These are phyloP conservation scores for Apiosordaria backusii DNA, from an alignment of 495 filamentous ascomycete species.

Conservation along the genomic window DNA sequence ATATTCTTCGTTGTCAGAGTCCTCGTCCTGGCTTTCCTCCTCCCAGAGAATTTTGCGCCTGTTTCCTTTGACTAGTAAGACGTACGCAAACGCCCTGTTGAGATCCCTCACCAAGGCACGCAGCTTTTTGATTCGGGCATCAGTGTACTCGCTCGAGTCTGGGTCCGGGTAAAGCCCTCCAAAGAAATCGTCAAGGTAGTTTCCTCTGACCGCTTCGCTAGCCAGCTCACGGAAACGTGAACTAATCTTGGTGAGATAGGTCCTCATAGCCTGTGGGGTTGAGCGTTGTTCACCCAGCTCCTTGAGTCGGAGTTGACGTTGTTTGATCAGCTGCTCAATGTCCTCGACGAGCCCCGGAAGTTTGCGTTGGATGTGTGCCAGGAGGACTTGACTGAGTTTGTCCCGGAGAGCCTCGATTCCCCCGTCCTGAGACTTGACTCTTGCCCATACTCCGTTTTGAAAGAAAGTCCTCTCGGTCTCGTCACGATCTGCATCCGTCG, in stretches of 20 bases:
- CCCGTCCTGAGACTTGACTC: conserved; percentile 22
- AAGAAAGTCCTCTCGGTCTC: conserved; percentile 42
- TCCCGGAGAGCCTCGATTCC: conserved; percentile 32
- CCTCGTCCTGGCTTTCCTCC: neutral
- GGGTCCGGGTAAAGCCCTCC: conserved; percentile 9
- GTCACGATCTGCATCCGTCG: conserved; percentile 33
- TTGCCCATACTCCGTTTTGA: conserved; percentile 36
- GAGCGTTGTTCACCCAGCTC: conserved; percentile 28
- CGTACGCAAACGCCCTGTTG: conserved; percentile 22
- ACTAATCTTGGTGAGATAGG: conserved; percentile 28
- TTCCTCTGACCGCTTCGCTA: conserved; percentile 29
- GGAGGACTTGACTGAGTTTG: conserved; percentile 33
- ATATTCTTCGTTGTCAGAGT: conserved; percentile 1
- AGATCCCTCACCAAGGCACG: conserved; percentile 25
- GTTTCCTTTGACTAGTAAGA: conserved; percentile 21
- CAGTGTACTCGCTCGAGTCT: neutral
- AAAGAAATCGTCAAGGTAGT: conserved; percentile 35
- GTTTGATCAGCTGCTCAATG: conserved; percentile 23
- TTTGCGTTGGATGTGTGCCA: conserved; percentile 28
- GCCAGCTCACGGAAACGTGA: conserved; percentile 30
- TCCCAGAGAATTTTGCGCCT: conserved; percentile 22
- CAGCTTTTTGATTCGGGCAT: conserved; percentile 17
- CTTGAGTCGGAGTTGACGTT: conserved; percentile 18
- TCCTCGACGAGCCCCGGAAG: conserved; percentile 29
- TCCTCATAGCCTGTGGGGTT: conserved; percentile 25